Conservation (phyloP, 176 grass and related monocot species). For the Canna indica region DNA sequence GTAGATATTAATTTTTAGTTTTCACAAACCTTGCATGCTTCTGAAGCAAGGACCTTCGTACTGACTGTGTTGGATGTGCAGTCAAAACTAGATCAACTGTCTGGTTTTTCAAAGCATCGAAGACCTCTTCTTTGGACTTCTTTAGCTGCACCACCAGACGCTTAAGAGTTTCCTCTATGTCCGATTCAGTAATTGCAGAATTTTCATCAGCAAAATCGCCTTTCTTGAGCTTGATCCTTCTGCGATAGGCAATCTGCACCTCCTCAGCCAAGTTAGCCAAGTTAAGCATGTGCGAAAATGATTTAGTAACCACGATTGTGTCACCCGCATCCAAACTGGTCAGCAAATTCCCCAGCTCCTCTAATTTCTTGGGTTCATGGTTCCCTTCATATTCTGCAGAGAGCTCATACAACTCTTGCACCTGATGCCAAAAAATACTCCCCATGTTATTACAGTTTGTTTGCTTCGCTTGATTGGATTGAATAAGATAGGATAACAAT, state of each 20-base stretch:
- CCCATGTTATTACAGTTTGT: neutral
- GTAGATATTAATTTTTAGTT: neutral
- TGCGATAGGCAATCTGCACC: constrained; percentile 20
- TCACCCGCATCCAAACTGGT: constrained; percentile 18
- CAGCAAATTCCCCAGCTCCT: constrained; percentile 12
- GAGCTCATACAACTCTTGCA: constrained; percentile 17
- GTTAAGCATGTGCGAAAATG: constrained; percentile 25
- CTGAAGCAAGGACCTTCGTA: constrained; percentile 18
- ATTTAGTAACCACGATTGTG: constrained; percentile 10
- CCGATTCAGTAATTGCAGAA: constrained; percentile 15
- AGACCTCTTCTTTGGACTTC: constrained; percentile 15
- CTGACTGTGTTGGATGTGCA: constrained; percentile 22
- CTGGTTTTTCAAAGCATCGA: constrained; percentile 22
- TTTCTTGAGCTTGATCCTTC: constrained; percentile 20
- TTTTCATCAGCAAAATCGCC: constrained; percentile 20
- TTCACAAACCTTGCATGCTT: constrained; percentile 21
- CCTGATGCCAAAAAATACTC: neutral
- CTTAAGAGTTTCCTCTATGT: constrained; percentile 21
- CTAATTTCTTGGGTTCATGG: neutral
- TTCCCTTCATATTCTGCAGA: constrained; percentile 20
- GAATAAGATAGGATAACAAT: too few relatives aligned
- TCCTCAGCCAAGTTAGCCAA: constrained; percentile 21
- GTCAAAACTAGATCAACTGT: constrained; percentile 23
- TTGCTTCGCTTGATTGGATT: too few relatives aligned
- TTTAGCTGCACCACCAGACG: constrained; percentile 13